Conservation (phyloP, 768 basidiomycete genomes). For the Lentinula raphanica region DNA sequence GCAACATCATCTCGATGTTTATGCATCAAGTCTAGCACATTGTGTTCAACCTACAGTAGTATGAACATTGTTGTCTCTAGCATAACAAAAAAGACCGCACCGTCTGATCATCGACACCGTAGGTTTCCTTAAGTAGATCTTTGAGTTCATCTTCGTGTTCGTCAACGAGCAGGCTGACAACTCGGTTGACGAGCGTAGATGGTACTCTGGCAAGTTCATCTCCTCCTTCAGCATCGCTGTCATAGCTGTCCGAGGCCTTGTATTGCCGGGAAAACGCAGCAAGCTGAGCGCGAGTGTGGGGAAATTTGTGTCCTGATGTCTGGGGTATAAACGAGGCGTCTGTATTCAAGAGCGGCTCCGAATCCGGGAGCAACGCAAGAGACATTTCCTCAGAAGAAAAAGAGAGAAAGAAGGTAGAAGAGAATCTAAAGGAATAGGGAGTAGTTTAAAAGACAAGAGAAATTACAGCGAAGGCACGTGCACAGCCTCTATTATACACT, state of each 20-base stretch:
- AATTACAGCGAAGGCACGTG: background rate
- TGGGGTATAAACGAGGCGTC: constrained; percentile 2
- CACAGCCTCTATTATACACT: background rate
- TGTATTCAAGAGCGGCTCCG: constrained; percentile 5
- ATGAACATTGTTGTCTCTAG: constrained; percentile 8
- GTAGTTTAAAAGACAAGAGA: background rate
- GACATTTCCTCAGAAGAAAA: background rate
- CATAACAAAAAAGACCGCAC: constrained; percentile 35
- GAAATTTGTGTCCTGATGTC: constrained; percentile 42
- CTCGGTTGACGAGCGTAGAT: constrained; percentile 59
- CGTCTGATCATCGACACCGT: constrained; percentile 63
- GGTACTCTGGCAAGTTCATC: constrained; percentile 51
- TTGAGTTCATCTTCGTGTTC: constrained; percentile 90
- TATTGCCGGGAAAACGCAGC: constrained; percentile 67
- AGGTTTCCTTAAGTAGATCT: constrained; percentile 61
- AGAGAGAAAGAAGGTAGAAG: background rate
- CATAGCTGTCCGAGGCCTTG: constrained; percentile 54
- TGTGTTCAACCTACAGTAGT: constrained; percentile 68
- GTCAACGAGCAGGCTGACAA: constrained; percentile 66
- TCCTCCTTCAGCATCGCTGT: constrained; percentile 50
- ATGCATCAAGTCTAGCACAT: constrained; percentile 93
- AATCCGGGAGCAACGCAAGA: constrained; percentile 6
- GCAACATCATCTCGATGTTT: constrained; percentile 83
- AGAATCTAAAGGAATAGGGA: background rate
- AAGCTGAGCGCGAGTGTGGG: constrained; percentile 81